A percentile compares a stretch with the other conserved stretches of the same genome.
Evolutionary conservation across 177 flowering plant genomes (phyloP).

Genomic region (Vitis hybrid): DNA sequence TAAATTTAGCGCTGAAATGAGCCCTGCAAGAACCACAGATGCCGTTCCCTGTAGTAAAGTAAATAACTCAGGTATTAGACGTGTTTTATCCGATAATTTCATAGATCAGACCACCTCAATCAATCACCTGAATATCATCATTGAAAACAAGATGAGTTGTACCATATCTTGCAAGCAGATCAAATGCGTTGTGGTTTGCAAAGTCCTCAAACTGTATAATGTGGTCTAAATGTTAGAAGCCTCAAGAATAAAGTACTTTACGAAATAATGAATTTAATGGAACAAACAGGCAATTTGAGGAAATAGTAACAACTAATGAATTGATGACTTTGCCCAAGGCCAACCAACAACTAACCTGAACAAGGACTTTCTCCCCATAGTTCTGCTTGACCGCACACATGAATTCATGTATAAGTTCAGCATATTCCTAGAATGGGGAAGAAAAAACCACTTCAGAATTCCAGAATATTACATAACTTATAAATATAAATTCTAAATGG

Average conservation of each 20-base stretch:
- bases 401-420: conserved; percentile 61
- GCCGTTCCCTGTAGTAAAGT: conserved; percentile 33
- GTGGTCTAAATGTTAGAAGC: neutral
- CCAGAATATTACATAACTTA: neutral
- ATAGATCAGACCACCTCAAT: neutral
- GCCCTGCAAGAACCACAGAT: conserved; percentile 42
- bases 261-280: neutral
- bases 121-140: conserved; percentile 64
- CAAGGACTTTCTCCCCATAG: conserved; percentile 60
- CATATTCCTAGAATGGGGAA: conserved; percentile 43
- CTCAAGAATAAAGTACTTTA: neutral
- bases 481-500: neutral
- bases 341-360: conserved; percentile 39
- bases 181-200: conserved; percentile 68
- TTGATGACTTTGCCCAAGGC: neutral
- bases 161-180: conserved; percentile 60
- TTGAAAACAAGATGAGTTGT: conserved; percentile 67
- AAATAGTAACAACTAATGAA: neutral
- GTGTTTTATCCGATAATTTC: neutral
- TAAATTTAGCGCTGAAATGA: conserved; percentile 28
- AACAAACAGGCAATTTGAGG: neutral
- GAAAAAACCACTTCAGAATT: neutral
- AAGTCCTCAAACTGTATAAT: conserved; percentile 61
- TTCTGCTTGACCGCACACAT: conserved; percentile 66
- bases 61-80: neutral